Conservation (phyloP, 805 yeast genomes). For the Candida chauliodis region DNA sequence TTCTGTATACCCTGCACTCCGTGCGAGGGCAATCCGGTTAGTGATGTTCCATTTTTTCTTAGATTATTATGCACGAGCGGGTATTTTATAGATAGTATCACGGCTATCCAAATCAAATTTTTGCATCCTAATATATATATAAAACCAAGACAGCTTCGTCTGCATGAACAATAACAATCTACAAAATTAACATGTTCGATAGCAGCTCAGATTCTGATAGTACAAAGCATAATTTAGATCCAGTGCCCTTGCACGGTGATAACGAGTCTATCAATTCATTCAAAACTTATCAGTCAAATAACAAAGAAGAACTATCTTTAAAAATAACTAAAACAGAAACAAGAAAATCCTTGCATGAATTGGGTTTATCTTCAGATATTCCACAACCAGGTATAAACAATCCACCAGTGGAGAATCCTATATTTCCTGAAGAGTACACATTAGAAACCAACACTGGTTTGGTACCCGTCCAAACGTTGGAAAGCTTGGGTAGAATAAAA, state of each 20-base stretch:
- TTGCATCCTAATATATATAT: not conserved
- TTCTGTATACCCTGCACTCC: not conserved
- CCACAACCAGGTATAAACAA: slow-evolving; percentile 50
- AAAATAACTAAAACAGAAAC: slow-evolving; percentile 58
- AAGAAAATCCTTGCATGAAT: slow-evolving; percentile 57
- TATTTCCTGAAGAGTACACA: slow-evolving; percentile 91
- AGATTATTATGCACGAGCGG: not conserved
- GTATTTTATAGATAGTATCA: not conserved
- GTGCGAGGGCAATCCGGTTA: not conserved
- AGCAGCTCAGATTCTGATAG: slow-evolving; percentile 9
- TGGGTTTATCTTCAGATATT: slow-evolving; percentile 55
- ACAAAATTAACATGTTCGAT: not conserved
- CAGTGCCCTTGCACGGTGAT: slow-evolving; percentile 7
- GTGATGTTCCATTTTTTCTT: not conserved
- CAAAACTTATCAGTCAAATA: slow-evolving; percentile 3
- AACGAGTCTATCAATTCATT: slow-evolving; percentile 6
- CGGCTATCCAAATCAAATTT: slow-evolving; percentile 3
- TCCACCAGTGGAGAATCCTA: slow-evolving; percentile 53
- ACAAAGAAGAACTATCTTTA: slow-evolving; percentile 5
- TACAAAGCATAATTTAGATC: slow-evolving; percentile 4
- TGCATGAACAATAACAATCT: not conserved
- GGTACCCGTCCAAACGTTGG: slow-evolving; percentile 75
- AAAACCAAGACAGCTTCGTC: not conserved
- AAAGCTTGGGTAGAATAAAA: slow-evolving; percentile 54
- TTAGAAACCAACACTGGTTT: slow-evolving; percentile 85